phyloP scores from a whole-genome alignment of 1,139 yeast genomes.

The Candida sojae region DNA sequence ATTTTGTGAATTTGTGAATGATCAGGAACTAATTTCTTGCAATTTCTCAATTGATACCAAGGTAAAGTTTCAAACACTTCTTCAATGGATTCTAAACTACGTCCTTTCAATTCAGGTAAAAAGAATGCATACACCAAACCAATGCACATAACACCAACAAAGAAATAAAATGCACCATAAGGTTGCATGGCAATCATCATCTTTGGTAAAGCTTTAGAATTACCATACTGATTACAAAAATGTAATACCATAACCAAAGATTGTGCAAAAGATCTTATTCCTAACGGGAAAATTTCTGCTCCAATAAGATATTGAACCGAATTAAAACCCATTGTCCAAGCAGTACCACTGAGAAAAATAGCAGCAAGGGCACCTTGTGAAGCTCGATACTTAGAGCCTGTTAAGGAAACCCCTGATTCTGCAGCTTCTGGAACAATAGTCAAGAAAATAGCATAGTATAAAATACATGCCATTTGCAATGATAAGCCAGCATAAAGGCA shows the following conservation, averaged over 20 bases:
- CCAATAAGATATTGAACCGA: constrained; percentile 59
- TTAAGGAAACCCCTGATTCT: constrained; percentile 24
- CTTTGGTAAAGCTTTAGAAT: constrained; percentile 57
- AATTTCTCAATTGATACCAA: constrained; percentile 57
- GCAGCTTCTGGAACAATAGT: constrained; percentile 49
- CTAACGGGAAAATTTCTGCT: constrained; percentile 60
- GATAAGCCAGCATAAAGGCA: constrained; percentile 41
- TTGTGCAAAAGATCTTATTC: constrained; percentile 55
- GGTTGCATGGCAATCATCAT: constrained; percentile 51
- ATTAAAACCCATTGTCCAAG: constrained; percentile 68
- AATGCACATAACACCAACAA: constrained; percentile 43
- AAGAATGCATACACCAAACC: constrained; percentile 52
- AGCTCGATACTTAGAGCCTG: constrained; percentile 35
- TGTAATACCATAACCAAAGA: constrained; percentile 59
- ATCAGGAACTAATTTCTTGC: constrained; percentile 54
- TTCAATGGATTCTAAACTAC: constrained; percentile 58
- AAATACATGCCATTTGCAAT: constrained; percentile 30
- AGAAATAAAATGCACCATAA: constrained; percentile 58
- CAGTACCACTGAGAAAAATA: constrained; percentile 53
- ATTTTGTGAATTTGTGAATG: constrained; percentile 46
- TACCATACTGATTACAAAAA: constrained; percentile 61
- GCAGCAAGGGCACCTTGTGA: constrained; percentile 55
- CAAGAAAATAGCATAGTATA: constrained; percentile 48
- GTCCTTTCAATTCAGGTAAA: constrained; percentile 55
- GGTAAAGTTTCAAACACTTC: constrained; percentile 54